A percentile compares a stretch with the other conserved stretches of the same genome.
phyloP scores from a whole-genome alignment of 1,284 basidiomycete genomes.

The Ustilago curta region DNA sequence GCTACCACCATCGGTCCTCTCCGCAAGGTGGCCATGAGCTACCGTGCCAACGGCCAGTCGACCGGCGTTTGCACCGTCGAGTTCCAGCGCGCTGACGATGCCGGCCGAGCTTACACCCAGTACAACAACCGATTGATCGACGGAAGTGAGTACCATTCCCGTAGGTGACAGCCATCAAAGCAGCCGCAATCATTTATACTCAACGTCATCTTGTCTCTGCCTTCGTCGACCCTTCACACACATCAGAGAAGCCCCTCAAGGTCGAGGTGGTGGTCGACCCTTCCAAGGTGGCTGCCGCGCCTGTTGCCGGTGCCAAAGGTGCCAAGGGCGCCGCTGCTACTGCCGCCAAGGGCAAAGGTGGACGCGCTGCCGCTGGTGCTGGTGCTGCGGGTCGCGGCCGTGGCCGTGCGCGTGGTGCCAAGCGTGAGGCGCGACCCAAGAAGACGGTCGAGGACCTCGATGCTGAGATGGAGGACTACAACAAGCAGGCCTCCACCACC shows the following conservation, averaged over 20 bases:
- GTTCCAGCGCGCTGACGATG: slow-evolving; percentile 88
- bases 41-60: slow-evolving; percentile 85
- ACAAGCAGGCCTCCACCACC: slow-evolving; percentile 55
- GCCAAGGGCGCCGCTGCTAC: slow-evolving; percentile 39
- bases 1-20: slow-evolving; percentile 88
- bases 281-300: slow-evolving; percentile 72
- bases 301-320: slow-evolving; percentile 42
- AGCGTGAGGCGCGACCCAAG: slow-evolving; percentile 70
- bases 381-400: slow-evolving; percentile 69
- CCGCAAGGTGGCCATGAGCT: slow-evolving; percentile 84
- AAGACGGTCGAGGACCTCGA: slow-evolving; percentile 74
- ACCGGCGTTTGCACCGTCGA: slow-evolving; percentile 89
- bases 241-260: slow-evolving; percentile 87
- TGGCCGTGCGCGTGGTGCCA: slow-evolving; percentile 72
- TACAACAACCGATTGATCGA: slow-evolving; percentile 99
- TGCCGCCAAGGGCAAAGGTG: slow-evolving; percentile 33
- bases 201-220: slow-evolving; percentile 47
- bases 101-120: slow-evolving; percentile 87
- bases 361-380: slow-evolving; percentile 35
- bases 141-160: slow-evolving; percentile 79
- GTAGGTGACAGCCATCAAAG: no score
- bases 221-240: background rate
- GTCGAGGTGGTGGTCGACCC: slow-evolving; percentile 97
- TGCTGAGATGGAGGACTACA: slow-evolving; percentile 75
- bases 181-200: slow-evolving; percentile 53